These are phyloP conservation scores for Saraca asoca DNA, from an alignment of 331 rosid genomes.

Conservation along the genomic window DNA sequence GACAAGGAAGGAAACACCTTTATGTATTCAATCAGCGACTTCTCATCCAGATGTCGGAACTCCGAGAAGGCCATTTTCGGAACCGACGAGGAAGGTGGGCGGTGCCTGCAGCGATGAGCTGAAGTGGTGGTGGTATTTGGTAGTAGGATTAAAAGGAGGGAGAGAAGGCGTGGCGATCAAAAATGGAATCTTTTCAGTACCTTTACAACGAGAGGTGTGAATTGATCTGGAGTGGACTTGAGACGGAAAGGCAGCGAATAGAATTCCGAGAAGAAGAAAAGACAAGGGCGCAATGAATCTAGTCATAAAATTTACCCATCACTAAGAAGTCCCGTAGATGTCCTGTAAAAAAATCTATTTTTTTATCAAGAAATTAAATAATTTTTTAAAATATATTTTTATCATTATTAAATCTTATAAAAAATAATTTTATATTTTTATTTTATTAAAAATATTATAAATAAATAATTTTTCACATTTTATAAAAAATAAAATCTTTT, in stretches of 20 bases:
- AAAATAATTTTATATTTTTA: no score
- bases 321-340: no score
- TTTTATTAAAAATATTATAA: no score
- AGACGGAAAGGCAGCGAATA: neutral
- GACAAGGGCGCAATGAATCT: neutral
- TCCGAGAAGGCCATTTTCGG: conserved; percentile 51
- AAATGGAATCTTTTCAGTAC: neutral
- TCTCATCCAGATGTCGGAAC: conserved; percentile 58
- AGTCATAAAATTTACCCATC: neutral
- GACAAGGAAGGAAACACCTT: conserved; percentile 53
- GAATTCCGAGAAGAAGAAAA: neutral
- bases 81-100: neutral
- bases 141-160: neutral
- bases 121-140: neutral
- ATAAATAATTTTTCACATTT: no score
- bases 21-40: conserved; percentile 53
- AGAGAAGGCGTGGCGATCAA: neutral
- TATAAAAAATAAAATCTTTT: no score
- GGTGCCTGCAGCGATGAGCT: neutral
- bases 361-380: no score
- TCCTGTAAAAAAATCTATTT: no score
- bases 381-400: no score
- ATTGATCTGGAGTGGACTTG: neutral
- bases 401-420: no score
- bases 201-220: no score